Evolutionary conservation across 2,329 filamentous ascomycete species (phyloP).

Genomic region (Cercospora berteroae): DNA sequence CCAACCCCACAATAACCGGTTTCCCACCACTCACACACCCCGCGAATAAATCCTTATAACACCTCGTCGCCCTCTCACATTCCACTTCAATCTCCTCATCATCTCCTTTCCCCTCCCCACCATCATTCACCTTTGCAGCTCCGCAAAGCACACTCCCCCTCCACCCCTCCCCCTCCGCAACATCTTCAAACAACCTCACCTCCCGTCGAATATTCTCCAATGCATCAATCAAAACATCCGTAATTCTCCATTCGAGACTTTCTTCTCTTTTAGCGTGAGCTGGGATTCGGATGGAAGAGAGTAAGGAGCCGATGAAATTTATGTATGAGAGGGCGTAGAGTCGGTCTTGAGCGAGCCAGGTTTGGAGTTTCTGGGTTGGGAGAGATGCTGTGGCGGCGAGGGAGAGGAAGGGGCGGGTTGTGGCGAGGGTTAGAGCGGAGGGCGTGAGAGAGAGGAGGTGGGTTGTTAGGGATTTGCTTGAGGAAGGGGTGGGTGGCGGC

Average conservation of each 20-base stretch:
- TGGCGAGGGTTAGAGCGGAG: slow-evolving; percentile 55
- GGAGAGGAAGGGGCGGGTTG: slow-evolving; percentile 64
- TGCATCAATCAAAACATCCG: slow-evolving; percentile 62
- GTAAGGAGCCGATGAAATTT: slow-evolving; percentile 61
- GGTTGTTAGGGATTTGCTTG: slow-evolving; percentile 50
- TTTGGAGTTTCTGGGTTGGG: slow-evolving; percentile 55
- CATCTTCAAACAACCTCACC: slow-evolving; percentile 64
- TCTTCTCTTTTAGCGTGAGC: slow-evolving; percentile 37
- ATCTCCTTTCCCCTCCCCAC: neutral
- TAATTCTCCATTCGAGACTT: slow-evolving; percentile 56
- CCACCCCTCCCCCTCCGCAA: slow-evolving; percentile 50
- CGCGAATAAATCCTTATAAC: slow-evolving; percentile 59
- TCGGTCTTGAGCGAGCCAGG: slow-evolving; percentile 71
- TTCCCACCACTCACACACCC: slow-evolving; percentile 52
- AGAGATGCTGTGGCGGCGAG: slow-evolving; percentile 62
- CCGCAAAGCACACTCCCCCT: slow-evolving; percentile 45
- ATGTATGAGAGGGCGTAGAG: slow-evolving; percentile 71
- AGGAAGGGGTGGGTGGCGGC: slow-evolving; percentile 24
- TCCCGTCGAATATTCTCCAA: slow-evolving; percentile 66
- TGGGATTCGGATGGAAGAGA: slow-evolving; percentile 61
- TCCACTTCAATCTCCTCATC: slow-evolving; percentile 28
- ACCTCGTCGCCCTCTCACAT: slow-evolving; percentile 35
- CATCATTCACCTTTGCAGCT: too few relatives aligned
- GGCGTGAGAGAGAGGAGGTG: slow-evolving; percentile 55
- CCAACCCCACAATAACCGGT: slow-evolving; percentile 63